Percentiles rank a stretch among this genome's conserved stretches.
Conservation (phyloP, 305 asterid genomes). For the Lippia alba region DNA sequence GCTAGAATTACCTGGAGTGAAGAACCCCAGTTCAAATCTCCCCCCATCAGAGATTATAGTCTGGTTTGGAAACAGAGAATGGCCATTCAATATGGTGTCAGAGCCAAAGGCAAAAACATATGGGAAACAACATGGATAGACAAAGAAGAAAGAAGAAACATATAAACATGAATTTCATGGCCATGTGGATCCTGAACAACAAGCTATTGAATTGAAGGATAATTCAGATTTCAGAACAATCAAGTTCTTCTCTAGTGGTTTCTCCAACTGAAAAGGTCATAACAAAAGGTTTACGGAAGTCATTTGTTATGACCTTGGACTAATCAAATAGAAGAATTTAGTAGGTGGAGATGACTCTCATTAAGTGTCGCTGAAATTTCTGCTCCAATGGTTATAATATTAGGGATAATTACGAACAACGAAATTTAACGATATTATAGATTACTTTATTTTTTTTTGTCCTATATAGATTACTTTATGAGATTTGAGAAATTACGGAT, state of each 20-base stretch:
- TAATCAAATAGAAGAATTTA: background rate
- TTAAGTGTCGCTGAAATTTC: background rate
- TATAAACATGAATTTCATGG: background rate
- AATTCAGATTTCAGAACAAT: too few relatives aligned
- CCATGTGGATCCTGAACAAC: background rate
- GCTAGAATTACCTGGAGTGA: slow-evolving; percentile 23
- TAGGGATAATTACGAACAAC: too few relatives aligned
- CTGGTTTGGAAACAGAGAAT: slow-evolving; percentile 31
- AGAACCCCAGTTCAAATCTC: slow-evolving; percentile 44
- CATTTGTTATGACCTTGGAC: background rate
- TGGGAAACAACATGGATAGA: background rate
- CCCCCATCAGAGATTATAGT: slow-evolving; percentile 35
- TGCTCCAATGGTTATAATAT: background rate
- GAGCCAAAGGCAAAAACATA: too few relatives aligned
- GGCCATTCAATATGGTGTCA: slow-evolving; percentile 25
- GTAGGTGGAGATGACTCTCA: background rate
- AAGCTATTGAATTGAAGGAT: too few relatives aligned
- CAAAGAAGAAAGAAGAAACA: background rate
- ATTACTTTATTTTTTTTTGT: too few relatives aligned
- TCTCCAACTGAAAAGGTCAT: too few relatives aligned
- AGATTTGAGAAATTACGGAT: too few relatives aligned
- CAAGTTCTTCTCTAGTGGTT: too few relatives aligned
- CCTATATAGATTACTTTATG: too few relatives aligned
- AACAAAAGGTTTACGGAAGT: too few relatives aligned
- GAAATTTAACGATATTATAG: too few relatives aligned